Conservation (phyloP, 2,329 filamentous ascomycete genomes). For the Pezicula rhizophila region DNA sequence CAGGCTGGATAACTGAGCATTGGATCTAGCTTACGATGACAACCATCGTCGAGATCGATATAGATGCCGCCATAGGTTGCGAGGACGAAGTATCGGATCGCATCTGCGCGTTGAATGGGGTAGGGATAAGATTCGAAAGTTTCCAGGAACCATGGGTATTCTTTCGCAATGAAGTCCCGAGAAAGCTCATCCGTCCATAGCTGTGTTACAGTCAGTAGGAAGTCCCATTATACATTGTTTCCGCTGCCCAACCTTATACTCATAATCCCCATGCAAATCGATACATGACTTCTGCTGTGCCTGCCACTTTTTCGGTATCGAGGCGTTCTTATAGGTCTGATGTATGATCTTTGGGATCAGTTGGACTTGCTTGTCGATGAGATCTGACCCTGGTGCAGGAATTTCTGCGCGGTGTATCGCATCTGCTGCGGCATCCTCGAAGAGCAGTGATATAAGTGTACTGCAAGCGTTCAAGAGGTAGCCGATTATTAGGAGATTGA, state of each 20-base stretch:
- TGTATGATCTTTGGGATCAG: slow-evolving; percentile 73
- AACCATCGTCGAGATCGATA: slow-evolving; percentile 62
- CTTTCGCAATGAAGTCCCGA: slow-evolving; percentile 62
- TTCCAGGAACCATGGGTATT: slow-evolving; percentile 73
- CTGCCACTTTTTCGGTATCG: slow-evolving; percentile 60
- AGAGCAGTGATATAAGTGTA: slow-evolving; percentile 63
- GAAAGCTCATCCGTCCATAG: slow-evolving; percentile 71
- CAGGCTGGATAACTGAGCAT: slow-evolving; percentile 64
- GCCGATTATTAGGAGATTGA: slow-evolving; percentile 57
- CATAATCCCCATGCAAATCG: slow-evolving; percentile 63
- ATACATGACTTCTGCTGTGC: slow-evolving; percentile 63
- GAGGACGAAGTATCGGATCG: slow-evolving; percentile 75
- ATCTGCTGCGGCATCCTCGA: slow-evolving; percentile 61
- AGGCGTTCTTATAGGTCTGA: slow-evolving; percentile 67
- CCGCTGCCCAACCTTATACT: slow-evolving; percentile 52
- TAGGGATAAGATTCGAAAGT: slow-evolving; percentile 70
- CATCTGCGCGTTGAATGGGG: slow-evolving; percentile 71
- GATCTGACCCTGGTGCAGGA: slow-evolving; percentile 55
- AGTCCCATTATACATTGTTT: not conserved
- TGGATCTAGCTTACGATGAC: slow-evolving; percentile 42
- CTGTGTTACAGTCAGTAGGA: slow-evolving; percentile 31
- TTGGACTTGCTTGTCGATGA: slow-evolving; percentile 48
- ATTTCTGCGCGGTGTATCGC: slow-evolving; percentile 62
- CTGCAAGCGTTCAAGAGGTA: slow-evolving; percentile 63
- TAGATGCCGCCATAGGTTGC: slow-evolving; percentile 75